Evolutionary conservation across 108 stramenopile species (phyloP), one percentile per base, ranked within the genome.

Genomic region (Cylindrotheca fusiformis): DNA sequence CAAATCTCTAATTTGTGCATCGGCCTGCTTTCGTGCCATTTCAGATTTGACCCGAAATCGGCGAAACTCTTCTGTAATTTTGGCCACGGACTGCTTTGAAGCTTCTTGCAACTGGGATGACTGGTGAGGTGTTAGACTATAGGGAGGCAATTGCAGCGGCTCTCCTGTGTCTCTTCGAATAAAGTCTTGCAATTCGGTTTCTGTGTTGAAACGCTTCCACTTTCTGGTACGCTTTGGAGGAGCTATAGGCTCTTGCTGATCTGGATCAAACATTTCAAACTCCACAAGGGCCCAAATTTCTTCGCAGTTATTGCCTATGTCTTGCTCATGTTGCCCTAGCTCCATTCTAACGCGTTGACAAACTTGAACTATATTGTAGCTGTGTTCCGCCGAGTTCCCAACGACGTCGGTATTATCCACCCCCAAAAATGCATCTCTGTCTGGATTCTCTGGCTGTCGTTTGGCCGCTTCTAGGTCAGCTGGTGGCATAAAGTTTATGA

Each of bases 101-200:
- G 91, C 84, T 32, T 77, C 61, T 60, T 67, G 70, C 14, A 91
- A 77, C 33, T 72, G 58, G 12, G 65, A 45, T 10, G 93, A 94
- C 76, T 94, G 90, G 48, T 82, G 80, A 23, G 89, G 93, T 48
- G 82, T 81, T 3, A 91, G 70, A 20, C 89, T 89, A 49, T 79
- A 87, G 0, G 86, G 86, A 25, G 93, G 93, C 12, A 94, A 52
- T 19, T 74, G 69, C 25, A 94, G 31, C 24, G 90, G 90, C 78
- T 94, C 93, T 20, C 93, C 93, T 18, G 89, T 89, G 63, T 94
- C 88, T 14, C 87, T 66, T 21, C 89, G 81, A 52, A 94, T 87
- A 51, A 83, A 86, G 60, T 94, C 89, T n/a, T 58, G 59, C 41
- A 94, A 55, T 17, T 75, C 85, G 14, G 79, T 52, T 72, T 91